These are phyloP conservation scores for Aureobasidium pullulans DNA, from an alignment of 2,329 filamentous ascomycete genomes.

Conservation along the genomic window DNA sequence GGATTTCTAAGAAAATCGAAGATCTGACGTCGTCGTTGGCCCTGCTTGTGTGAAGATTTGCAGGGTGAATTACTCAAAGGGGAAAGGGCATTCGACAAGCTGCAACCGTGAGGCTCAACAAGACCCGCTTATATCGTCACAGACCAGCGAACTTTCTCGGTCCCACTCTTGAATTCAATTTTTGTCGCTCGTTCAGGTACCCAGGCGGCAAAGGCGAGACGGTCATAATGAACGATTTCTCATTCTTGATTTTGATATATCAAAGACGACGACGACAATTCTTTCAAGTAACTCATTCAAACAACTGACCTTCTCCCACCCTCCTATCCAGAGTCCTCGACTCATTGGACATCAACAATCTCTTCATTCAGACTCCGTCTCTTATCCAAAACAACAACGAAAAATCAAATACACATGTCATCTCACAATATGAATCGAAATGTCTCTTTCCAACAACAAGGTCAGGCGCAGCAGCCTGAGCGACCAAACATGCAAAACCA, in stretches of 20 bases:
- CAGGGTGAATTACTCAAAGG: neutral
- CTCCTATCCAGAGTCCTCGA: neutral
- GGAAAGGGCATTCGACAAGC: neutral
- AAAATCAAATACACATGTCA: too few relatives aligned
- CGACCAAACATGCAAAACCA: slow-evolving; percentile 3
- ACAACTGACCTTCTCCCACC: neutral
- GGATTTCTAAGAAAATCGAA: neutral
- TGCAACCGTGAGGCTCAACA: slow-evolving; percentile 4
- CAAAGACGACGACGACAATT: neutral
- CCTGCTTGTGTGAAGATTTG: neutral
- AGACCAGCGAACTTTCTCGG: slow-evolving; percentile 2
- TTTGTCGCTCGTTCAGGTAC: neutral
- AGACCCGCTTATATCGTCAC: slow-evolving; percentile 11
- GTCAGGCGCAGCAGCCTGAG: neutral
- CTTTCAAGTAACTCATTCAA: neutral
- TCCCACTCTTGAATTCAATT: slow-evolving; percentile 7
- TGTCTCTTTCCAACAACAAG: neutral
- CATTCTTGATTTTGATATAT: neutral
- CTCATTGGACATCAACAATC: neutral
- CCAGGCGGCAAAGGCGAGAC: neutral
- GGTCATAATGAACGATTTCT: too few relatives aligned
- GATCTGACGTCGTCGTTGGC: neutral
- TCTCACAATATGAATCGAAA: neutral
- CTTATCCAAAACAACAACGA: neutral
- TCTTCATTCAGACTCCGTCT: neutral